phyloP scores from a whole-genome alignment of 768 basidiomycete genomes.

The Kwoniella mangroviensis region DNA sequence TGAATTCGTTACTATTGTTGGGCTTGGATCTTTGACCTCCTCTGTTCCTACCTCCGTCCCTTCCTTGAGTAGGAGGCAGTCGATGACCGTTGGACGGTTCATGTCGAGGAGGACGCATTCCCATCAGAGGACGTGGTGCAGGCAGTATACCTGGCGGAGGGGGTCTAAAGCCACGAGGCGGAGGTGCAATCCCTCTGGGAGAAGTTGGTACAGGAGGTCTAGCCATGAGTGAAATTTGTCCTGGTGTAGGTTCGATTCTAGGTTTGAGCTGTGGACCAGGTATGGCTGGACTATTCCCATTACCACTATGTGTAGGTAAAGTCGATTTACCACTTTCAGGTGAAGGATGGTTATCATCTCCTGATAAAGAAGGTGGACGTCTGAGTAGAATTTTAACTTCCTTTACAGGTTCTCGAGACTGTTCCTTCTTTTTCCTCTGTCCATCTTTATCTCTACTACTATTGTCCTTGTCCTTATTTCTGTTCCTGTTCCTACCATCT shows the following conservation, averaged over 20 bases:
- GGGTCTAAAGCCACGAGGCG: background rate
- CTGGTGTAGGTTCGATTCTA: conserved; percentile 2
- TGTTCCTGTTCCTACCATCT: conserved; percentile 11
- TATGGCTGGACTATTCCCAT: conserved; percentile 23
- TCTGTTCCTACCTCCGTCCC: conserved; percentile 20
- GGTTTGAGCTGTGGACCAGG: conserved; percentile 20
- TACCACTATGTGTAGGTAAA: conserved; percentile 4
- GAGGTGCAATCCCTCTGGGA: background rate
- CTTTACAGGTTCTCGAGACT: conserved; percentile 18
- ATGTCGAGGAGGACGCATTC: background rate
- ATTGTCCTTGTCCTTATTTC: background rate
- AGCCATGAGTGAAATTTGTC: conserved; percentile 2
- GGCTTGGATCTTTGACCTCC: conserved; percentile 10
- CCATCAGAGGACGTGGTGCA: conserved; percentile 3
- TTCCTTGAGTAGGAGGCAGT: background rate
- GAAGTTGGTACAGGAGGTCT: conserved; percentile 16
- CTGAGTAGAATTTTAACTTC: conserved; percentile 48
- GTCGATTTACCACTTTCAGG: conserved; percentile 12
- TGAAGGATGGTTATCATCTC: conserved; percentile 7
- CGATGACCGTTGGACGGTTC: background rate
- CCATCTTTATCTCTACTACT: conserved; percentile 8
- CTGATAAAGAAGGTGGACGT: conserved; percentile 29
- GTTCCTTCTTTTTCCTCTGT: conserved; percentile 18
- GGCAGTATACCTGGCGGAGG: background rate
- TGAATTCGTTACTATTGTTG: conserved; percentile 29